Percentiles rank a stretch among this genome's conserved stretches.
phyloP scores from a whole-genome alignment of 2,329 filamentous ascomycete genomes.

The Keithomyces neogunnii region DNA sequence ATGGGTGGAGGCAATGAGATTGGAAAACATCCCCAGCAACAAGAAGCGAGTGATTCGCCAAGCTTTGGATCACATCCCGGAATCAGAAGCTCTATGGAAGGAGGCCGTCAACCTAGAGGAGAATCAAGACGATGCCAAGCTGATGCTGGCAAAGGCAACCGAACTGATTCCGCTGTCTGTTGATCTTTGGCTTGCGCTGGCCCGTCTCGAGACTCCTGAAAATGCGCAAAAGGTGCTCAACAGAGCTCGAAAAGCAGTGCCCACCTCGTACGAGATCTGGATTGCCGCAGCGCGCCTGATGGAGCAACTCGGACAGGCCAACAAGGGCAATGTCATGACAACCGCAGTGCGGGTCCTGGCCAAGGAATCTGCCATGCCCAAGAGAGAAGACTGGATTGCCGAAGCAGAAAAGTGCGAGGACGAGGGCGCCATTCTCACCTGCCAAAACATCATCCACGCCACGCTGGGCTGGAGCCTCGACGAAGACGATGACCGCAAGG shows the following conservation, averaged over 20 bases:
- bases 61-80: slow-evolving; percentile 84
- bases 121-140: slow-evolving; percentile 74
- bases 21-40: slow-evolving; percentile 73
- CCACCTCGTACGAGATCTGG: slow-evolving; percentile 93
- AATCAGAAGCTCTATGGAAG: slow-evolving; percentile 97
- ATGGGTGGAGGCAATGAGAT: slow-evolving; percentile 92
- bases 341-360: slow-evolving; percentile 81
- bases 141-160: slow-evolving; percentile 88
- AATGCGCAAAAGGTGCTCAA: slow-evolving; percentile 95
- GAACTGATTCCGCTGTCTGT: slow-evolving; percentile 91
- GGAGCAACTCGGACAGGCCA: slow-evolving; percentile 72
- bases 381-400: slow-evolving; percentile 92
- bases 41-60: slow-evolving; percentile 91
- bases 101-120: slow-evolving; percentile 94
- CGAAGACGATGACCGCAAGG: slow-evolving; percentile 92
- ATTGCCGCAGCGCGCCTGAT: slow-evolving; percentile 87
- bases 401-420: slow-evolving; percentile 94
- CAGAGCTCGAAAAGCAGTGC: slow-evolving; percentile 85
- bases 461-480: slow-evolving; percentile 90
- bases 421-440: slow-evolving; percentile 80
- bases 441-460: slow-evolving; percentile 81
- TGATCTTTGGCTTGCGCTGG: slow-evolving; percentile 90
- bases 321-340: slow-evolving; percentile 87
- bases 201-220: slow-evolving; percentile 78
- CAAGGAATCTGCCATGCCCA: slow-evolving; percentile 91